Conservation (phyloP, 805 yeast genomes). For the Hagleromyces aurorensis region DNA sequence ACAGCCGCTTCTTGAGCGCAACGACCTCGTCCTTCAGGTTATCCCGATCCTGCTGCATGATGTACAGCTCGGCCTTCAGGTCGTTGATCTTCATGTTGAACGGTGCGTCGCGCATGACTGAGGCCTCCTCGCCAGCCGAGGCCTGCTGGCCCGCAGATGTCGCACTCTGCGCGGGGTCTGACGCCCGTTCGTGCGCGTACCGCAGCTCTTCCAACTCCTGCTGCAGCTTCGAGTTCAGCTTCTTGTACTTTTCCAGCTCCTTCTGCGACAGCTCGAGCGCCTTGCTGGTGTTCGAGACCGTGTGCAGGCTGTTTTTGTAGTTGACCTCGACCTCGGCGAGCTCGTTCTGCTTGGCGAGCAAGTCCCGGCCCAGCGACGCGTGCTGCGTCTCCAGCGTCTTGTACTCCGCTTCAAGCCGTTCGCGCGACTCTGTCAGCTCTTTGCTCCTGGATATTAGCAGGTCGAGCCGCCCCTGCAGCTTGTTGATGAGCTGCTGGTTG, state of each 20-base stretch:
- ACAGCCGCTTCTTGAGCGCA: slow-evolving; percentile 50
- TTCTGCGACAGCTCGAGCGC: slow-evolving; percentile 69
- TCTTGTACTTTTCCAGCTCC: slow-evolving; percentile 57
- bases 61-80: slow-evolving; percentile 74
- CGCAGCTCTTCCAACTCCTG: slow-evolving; percentile 65
- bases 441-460: slow-evolving; percentile 43
- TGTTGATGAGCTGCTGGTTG: slow-evolving; percentile 29
- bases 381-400: slow-evolving; percentile 23
- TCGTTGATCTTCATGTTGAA: slow-evolving; percentile 72
- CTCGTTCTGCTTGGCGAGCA: slow-evolving; percentile 28
- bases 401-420: slow-evolving; percentile 31
- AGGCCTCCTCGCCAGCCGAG: slow-evolving; percentile 10
- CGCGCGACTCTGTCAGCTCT: slow-evolving; percentile 30
- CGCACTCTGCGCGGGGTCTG: slow-evolving; percentile 32
- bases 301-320: slow-evolving; percentile 62
- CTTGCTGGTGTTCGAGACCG: slow-evolving; percentile 64
- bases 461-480: slow-evolving; percentile 50
- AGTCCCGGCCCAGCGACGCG: slow-evolving; percentile 18
- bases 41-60: slow-evolving; percentile 77
- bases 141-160: slow-evolving; percentile 14
- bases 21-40: slow-evolving; percentile 58
- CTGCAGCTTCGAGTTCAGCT: slow-evolving; percentile 44
- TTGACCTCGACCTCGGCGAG: slow-evolving; percentile 48
- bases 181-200: slow-evolving; percentile 32
- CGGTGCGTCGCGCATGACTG: slow-evolving; percentile 40